phyloP scores from a whole-genome alignment of 2,329 filamentous ascomycete genomes.

The Aspergillus sp. region DNA sequence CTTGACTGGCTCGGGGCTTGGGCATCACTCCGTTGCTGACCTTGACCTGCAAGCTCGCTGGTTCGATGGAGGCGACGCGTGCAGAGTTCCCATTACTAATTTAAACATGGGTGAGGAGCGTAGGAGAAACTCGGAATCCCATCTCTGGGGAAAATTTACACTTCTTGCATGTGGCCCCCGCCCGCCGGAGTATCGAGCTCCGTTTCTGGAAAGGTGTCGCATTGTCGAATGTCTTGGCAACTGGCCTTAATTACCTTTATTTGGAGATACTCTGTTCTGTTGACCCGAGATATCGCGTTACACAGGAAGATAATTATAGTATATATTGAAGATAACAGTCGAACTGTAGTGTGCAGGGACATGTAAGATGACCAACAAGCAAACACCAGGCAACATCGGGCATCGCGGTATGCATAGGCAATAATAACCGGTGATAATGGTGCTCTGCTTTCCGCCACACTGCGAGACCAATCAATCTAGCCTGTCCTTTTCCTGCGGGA shows the following conservation, averaged over 20 bases:
- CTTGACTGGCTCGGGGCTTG: constrained; percentile 3
- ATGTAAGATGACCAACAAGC: background rate
- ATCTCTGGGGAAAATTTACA: background rate
- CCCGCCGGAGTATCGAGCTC: background rate
- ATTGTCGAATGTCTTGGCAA: background rate
- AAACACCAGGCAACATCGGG: background rate
- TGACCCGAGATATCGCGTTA: no score
- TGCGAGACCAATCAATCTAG: no score
- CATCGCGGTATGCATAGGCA: no score
- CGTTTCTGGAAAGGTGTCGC: background rate
- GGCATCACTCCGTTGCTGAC: constrained; percentile 5
- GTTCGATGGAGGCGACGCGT: background rate
- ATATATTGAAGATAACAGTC: no score
- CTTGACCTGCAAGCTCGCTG: background rate
- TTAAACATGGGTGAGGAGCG: background rate
- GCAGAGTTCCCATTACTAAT: constrained; percentile 5
- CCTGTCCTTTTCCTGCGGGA: background rate
- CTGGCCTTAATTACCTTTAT: background rate
- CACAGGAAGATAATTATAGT: no score
- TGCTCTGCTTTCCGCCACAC: no score
- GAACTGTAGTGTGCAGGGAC: no score
- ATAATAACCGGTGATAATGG: no score
- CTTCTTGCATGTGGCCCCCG: background rate
- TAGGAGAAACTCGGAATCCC: background rate
- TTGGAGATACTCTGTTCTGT: background rate